A percentile compares a stretch with the other conserved stretches of the same genome.
Evolutionary conservation across 768 basidiomycete genomes (phyloP).

Genomic region (Amanita jacksonii): DNA sequence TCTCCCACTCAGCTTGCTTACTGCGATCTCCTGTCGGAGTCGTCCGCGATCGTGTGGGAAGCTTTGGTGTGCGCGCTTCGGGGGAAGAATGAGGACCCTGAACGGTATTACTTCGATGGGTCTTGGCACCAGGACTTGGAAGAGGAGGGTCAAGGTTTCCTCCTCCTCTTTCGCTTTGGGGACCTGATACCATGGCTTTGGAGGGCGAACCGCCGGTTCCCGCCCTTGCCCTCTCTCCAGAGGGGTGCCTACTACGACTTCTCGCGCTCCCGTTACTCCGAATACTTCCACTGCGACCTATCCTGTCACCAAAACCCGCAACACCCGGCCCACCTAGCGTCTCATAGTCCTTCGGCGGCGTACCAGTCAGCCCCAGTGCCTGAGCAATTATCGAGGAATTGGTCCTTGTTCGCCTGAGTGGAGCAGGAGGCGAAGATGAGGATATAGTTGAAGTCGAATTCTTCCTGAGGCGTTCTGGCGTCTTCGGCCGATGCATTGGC

Average conservation of each 20-base stretch:
- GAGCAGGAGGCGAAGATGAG: slow-evolving; percentile 4
- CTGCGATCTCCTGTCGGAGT: slow-evolving; percentile 21
- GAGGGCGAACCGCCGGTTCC: slow-evolving; percentile 5
- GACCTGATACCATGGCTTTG: too few species aligned
- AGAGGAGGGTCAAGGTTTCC: background rate
- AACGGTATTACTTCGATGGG: slow-evolving; percentile 44
- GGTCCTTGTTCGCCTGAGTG: slow-evolving; percentile 14
- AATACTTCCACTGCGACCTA: slow-evolving; percentile 20
- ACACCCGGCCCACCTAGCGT: slow-evolving; percentile 31
- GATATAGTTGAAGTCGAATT: slow-evolving; percentile 12
- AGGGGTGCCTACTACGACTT: slow-evolving; percentile 15
- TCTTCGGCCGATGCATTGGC: background rate
- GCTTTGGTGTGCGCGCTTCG: slow-evolving; percentile 38
- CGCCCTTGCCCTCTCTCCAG: slow-evolving; percentile 26
- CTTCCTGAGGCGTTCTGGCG: slow-evolving; percentile 11
- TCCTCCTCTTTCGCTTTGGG: background rate
- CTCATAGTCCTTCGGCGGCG: slow-evolving; percentile 28
- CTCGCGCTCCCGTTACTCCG: slow-evolving; percentile 23
- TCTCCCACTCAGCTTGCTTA: slow-evolving; percentile 16
- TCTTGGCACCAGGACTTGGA: slow-evolving; percentile 14
- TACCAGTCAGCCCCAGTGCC: slow-evolving; percentile 34
- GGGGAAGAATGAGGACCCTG: slow-evolving; percentile 34
- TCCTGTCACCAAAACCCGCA: slow-evolving; percentile 15
- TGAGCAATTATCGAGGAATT: slow-evolving; percentile 31
- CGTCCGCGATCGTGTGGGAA: slow-evolving; percentile 48